A percentile compares a stretch with the other conserved stretches of the same genome.
phyloP scores from a whole-genome alignment of 2,329 filamentous ascomycete genomes.

The Neoarthrinium moseri region DNA sequence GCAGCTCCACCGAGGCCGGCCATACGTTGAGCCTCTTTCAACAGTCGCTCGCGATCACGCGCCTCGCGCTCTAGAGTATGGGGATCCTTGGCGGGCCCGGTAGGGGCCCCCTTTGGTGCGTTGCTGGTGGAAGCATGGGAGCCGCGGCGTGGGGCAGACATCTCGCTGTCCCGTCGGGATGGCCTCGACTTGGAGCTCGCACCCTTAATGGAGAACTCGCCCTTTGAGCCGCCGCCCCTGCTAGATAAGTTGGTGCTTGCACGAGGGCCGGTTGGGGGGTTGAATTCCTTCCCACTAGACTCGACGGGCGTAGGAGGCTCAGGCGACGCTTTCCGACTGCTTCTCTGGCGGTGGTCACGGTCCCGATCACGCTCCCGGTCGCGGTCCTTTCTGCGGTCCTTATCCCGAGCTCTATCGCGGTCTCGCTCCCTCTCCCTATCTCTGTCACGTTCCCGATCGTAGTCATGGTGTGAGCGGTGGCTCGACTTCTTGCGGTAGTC shows the following conservation, averaged over 20 bases:
- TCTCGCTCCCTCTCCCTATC: conserved; percentile 36
- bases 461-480: conserved; percentile 41
- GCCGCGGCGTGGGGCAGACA: conserved; percentile 29
- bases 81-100: conserved; percentile 44
- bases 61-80: conserved; percentile 70
- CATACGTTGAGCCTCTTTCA: conserved; percentile 68
- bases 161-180: conserved; percentile 25
- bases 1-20: conserved; percentile 48
- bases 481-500: conserved; percentile 35
- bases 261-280: conserved; percentile 40
- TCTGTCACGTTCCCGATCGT: conserved; percentile 37
- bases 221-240: conserved; percentile 23
- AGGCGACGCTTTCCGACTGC: conserved; percentile 32
- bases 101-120: conserved; percentile 18
- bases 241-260: conserved; percentile 24
- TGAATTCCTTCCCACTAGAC: conserved; percentile 36
- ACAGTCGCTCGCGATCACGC: conserved; percentile 62
- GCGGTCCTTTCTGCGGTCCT: conserved; percentile 35
- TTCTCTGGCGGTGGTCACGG: conserved; percentile 28
- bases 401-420: conserved; percentile 35
- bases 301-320: conserved; percentile 29
- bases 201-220: conserved; percentile 38
- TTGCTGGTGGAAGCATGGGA: conserved; percentile 31
- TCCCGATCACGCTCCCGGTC: conserved; percentile 35
- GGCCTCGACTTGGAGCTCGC: conserved; percentile 21